A percentile compares a stretch with the other conserved stretches of the same genome.
Conservation (phyloP, 2,329 filamentous ascomycete genomes). For the Fusarium sarcochroum region DNA sequence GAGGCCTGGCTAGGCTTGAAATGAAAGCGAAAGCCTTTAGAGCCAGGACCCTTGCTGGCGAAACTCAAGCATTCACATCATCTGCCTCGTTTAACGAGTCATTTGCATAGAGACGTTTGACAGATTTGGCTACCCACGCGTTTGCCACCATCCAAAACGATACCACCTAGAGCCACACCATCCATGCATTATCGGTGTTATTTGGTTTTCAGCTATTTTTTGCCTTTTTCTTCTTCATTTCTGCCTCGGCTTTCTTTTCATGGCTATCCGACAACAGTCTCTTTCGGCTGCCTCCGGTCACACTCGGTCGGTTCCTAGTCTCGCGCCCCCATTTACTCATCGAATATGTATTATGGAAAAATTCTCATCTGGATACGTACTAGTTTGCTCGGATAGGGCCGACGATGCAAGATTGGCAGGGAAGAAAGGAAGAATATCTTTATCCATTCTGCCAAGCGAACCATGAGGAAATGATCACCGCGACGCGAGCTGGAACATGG, state of each 20-base stretch:
- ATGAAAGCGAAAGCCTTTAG: conserved; percentile 4
- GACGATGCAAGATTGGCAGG: not conserved
- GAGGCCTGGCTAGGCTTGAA: conserved; percentile 16
- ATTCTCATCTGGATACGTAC: not conserved
- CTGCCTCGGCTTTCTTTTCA: conserved; percentile 9
- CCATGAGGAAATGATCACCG: not conserved
- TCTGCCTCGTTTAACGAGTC: conserved; percentile 46
- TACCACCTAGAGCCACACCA: conserved; percentile 51
- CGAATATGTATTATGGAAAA: conserved; percentile 10
- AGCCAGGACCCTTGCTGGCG: conserved; percentile 17
- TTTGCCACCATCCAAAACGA: conserved; percentile 45
- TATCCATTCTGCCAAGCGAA: not conserved
- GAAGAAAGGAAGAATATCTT: not conserved
- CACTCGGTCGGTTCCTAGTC: conserved; percentile 22
- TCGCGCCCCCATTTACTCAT: conserved; percentile 10
- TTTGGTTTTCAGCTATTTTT: conserved; percentile 30
- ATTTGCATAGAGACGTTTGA: conserved; percentile 48
- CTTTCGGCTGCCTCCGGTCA: conserved; percentile 31
- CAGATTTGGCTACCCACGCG: conserved; percentile 47
- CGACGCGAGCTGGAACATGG: not conserved
- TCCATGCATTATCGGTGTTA: conserved; percentile 51
- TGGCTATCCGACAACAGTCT: conserved; percentile 17
- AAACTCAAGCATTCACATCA: conserved; percentile 33
- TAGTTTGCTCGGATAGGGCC: conserved; percentile 3
- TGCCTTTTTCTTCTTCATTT: conserved; percentile 15